Base-by-base conservation (phyloP, 148 eudicot species). In the Heliamphora exappendiculata region DNA sequence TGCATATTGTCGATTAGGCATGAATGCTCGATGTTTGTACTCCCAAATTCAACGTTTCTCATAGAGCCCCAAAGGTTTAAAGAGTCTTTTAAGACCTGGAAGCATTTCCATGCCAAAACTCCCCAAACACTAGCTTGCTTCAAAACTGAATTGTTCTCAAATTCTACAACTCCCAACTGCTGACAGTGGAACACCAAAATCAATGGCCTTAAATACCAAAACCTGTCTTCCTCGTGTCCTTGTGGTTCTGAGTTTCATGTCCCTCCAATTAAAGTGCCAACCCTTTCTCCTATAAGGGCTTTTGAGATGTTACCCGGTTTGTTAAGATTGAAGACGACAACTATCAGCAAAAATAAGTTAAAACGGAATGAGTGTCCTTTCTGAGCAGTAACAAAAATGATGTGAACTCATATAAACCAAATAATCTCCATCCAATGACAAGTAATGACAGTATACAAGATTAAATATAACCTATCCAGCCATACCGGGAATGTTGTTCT, bases 401-500 rank as follows among this genome's bases (percentile, higher is more conserved):
- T 4, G 4, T 1, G n/a, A 5, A n/a, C 7, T n/a, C n/a, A n/a
- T n/a, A n/a, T n/a, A n/a, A n/a, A n/a, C n/a, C n/a, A n/a, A n/a
- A n/a, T n/a, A n/a, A n/a, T n/a, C n/a, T n/a, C n/a, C n/a, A n/a
- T n/a, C n/a, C n/a, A n/a, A n/a, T n/a, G n/a, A n/a, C n/a, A n/a
- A n/a, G n/a, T n/a, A n/a, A n/a, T n/a, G n/a, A n/a, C n/a, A 28
- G 7, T 31, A 50, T 19, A 4, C 2, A 14, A 51, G 2, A 72
- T 72, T 17, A 7, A 17, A 22, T 14, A 36, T 17, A 5, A 8
- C 19, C 7, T 37, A n/a, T n/a, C 31, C 53, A 59, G 41, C 24
- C 74, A 71, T 82, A 92, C 99, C 99, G 45, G 99, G 98, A 80
- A 95, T 93, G 58, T 95, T 88, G 76, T 95, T 95, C 74, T 95